Evolutionary conservation across 169 alveolate genomes (phyloP), one percentile per base, ranked within the genome.

Genomic region (Cryptosporidium canis): DNA sequence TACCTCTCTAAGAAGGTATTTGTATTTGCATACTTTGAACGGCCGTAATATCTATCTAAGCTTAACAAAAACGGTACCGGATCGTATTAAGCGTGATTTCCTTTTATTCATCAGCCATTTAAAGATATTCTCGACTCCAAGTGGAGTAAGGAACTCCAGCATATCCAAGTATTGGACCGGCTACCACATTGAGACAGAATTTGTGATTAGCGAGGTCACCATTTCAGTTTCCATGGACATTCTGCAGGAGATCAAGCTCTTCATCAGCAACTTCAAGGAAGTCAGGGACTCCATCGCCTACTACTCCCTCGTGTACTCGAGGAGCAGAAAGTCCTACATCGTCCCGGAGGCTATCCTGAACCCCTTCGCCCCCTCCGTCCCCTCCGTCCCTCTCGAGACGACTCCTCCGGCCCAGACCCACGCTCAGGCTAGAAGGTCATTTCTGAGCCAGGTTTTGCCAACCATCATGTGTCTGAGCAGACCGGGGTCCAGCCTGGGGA

Each of bases 191-290:
- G 33, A 55, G 31, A 29, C 47, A 24, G 87, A 77, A 37, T 24
- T 58, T 6, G 27, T 39, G 9, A 77, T 77, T 3, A 21, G 44
- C 11, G 71, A 77, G 16, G 71, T 77, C n/a, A 58, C 63, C 5
- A 41, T 77, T 39, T 77, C 87, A 5, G 12, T 77, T 31, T 77
- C 87, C n/a, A 77, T 77, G 87, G 87, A 77, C 18, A 55, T 77
- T 11, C 31, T 77, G 21, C 63, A 43, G n/a, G 87, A 77, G 45
- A 27, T 77, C 18, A 35, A 45, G 18, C 27, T 77, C 16, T 77
- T 58, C 41, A 77, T 39, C 14, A 48, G 61, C 16, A 58, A 77
- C 58, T 55, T 16, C n/a, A 41, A 55, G 1, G 70, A 55, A 16
- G 27, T 63, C 1, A 56, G 27, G 45, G 58, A 61, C 9, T 39